Evolutionary conservation across 2,329 filamentous ascomycete genomes (phyloP).

Genomic region (Westerdykella aurantiaca): DNA sequence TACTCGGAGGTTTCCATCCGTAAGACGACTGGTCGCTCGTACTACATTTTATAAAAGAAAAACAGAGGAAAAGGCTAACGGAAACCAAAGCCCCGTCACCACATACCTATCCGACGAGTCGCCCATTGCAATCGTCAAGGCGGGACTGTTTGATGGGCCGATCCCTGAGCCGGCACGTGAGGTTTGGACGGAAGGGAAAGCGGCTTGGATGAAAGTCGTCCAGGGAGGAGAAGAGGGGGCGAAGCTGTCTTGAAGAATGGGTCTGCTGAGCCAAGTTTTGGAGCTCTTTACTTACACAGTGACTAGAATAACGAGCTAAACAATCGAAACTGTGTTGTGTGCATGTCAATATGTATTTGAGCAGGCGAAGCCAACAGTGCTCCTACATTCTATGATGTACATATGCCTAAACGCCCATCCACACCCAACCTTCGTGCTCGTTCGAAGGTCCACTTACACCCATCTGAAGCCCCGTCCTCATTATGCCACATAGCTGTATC

Average conservation of each 20-base stretch:
- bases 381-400: too few species aligned
- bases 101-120: conserved; percentile 12
- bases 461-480: neutral
- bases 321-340: too few species aligned
- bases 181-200: conserved; percentile 16
- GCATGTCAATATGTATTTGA: too few species aligned
- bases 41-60: too few species aligned
- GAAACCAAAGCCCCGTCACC: conserved; percentile 15
- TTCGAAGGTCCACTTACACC: too few species aligned
- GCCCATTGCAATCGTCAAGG: conserved; percentile 20
- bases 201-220: conserved; percentile 18
- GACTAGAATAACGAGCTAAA: too few species aligned
- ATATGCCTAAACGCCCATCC: too few species aligned
- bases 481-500: conserved; percentile 45
- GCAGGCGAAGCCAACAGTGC: too few species aligned
- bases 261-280: too few species aligned
- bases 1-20: neutral
- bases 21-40: conserved; percentile 1
- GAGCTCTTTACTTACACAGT: too few species aligned
- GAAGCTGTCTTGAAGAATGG: neutral
- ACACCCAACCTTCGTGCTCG: too few species aligned
- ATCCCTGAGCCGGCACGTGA: conserved; percentile 12
- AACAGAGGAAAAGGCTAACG: too few species aligned
- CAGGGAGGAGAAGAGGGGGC: neutral
- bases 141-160: conserved; percentile 20